phyloP scores from a whole-genome alignment of 225 moss, liverwort and hornwort species.

The Antitrichia curtipendula region DNA sequence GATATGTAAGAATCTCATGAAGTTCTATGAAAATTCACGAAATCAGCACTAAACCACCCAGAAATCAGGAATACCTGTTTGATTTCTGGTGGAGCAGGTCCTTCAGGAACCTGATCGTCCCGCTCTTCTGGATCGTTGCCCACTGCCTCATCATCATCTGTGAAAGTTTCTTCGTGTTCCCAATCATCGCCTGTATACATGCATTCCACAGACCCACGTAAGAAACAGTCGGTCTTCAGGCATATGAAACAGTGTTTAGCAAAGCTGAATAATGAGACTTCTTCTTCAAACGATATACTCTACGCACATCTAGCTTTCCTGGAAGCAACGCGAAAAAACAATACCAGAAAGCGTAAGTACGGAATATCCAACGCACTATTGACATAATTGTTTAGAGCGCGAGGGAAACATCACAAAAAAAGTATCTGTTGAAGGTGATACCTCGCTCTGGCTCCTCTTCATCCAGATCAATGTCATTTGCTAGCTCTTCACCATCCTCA shows the following conservation, averaged over 20 bases:
- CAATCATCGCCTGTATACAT: conserved; percentile 81
- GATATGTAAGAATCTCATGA: neutral
- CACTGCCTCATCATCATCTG: conserved; percentile 99
- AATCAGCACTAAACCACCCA: neutral
- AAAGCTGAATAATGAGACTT: neutral
- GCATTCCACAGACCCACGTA: neutral
- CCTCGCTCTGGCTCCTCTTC: conserved; percentile 99
- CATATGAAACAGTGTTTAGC: neutral
- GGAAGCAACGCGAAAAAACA: neutral
- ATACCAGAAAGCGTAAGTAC: neutral
- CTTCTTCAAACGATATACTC: neutral
- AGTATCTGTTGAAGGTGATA: neutral
- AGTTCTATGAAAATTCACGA: neutral
- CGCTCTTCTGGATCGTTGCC: conserved; percentile 97
- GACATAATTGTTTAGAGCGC: neutral
- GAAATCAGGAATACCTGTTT: conserved; percentile 54
- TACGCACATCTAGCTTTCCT: neutral
- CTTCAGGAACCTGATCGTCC: conserved; percentile 87
- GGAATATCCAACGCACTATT: neutral
- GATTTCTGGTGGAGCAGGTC: conserved; percentile 91
- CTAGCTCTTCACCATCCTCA: conserved; percentile 96
- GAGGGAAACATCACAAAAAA: neutral
- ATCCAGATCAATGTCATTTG: conserved; percentile 73
- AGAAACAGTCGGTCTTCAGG: neutral
- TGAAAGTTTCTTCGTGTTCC: conserved; percentile 99